Conservation (phyloP, 2,329 filamentous ascomycete species). For the Aaosphaeria pasadenensis region DNA sequence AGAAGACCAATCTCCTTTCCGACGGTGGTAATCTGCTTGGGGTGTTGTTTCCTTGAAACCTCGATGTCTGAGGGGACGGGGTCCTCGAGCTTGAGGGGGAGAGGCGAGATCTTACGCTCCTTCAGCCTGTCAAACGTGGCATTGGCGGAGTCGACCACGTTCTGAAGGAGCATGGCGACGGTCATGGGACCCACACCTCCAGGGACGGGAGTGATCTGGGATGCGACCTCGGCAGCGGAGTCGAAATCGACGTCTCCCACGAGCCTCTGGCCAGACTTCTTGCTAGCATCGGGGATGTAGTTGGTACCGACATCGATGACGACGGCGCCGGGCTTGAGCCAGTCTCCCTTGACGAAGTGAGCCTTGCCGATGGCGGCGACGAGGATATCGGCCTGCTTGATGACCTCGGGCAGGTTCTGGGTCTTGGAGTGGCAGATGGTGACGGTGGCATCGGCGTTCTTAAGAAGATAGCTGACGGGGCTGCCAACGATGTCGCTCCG, state of each 20-base stretch:
- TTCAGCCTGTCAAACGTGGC: conserved; percentile 81
- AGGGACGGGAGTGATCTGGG: conserved; percentile 91
- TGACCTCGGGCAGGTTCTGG: conserved; percentile 64
- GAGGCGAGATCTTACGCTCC: conserved; percentile 71
- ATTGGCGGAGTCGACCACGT: conserved; percentile 84
- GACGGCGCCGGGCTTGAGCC: conserved; percentile 91
- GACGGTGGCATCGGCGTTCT: conserved; percentile 94
- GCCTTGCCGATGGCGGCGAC: conserved; percentile 88
- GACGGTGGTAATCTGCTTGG: conserved; percentile 85
- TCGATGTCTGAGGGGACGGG: conserved; percentile 96
- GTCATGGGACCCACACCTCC: conserved; percentile 99
- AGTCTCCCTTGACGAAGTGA: conserved; percentile 87
- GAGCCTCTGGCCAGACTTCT: conserved; percentile 87
- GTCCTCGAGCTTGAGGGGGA: conserved; percentile 74
- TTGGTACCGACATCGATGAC: conserved; percentile 98
- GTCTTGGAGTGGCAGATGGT: conserved; percentile 95
- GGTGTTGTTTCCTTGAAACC: conserved; percentile 81
- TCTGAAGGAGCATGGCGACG: conserved; percentile 95
- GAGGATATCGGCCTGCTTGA: conserved; percentile 84
- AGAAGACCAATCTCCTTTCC: conserved; percentile 86
- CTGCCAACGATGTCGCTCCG: conserved; percentile 97
- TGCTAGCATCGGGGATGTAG: conserved; percentile 83
- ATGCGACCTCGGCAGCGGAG: conserved; percentile 78
- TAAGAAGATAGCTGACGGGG: conserved; percentile 91
- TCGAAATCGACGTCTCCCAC: conserved; percentile 96